Evolutionary conservation across 139 green algal genomes (phyloP).

Genomic region (Dunaliella sp.): DNA sequence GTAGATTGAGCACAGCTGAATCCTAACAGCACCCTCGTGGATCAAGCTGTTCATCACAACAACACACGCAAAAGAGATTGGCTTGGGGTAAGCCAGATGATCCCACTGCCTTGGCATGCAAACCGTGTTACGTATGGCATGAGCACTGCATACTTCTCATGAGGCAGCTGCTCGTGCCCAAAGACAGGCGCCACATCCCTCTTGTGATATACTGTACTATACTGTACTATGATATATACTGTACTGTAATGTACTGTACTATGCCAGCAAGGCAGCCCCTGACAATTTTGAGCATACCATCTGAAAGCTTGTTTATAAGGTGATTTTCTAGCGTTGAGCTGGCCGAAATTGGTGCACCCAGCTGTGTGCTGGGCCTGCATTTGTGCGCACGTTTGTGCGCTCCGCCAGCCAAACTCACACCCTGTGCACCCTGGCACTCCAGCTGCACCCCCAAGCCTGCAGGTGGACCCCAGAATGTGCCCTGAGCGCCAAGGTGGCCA

Average conservation of each 20-base stretch:
- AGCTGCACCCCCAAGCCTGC: not conserved
- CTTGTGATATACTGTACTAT: not conserved
- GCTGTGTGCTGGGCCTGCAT: not conserved
- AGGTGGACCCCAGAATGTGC: not conserved
- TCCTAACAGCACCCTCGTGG: too few species aligned
- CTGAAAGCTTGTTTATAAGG: not conserved
- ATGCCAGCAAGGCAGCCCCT: not conserved
- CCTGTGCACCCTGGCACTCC: not conserved
- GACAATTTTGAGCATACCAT: not conserved
- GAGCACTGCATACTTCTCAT: too few species aligned
- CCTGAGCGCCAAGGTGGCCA: not conserved
- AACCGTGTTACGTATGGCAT: too few species aligned
- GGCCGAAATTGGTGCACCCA: not conserved
- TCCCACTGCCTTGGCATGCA: too few species aligned
- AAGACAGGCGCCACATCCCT: not conserved
- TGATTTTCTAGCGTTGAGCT: not conserved
- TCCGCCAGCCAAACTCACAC: not conserved
- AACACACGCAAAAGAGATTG: too few species aligned
- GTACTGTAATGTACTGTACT: not conserved
- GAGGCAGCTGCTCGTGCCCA: not conserved
- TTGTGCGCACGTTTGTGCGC: not conserved
- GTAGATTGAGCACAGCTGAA: too few species aligned
- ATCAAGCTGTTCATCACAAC: too few species aligned
- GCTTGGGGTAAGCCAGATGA: too few species aligned
- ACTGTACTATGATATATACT: not conserved